phyloP scores from a whole-genome alignment of 768 basidiomycete species.

The Hygrophoropsis aurantiaca region DNA sequence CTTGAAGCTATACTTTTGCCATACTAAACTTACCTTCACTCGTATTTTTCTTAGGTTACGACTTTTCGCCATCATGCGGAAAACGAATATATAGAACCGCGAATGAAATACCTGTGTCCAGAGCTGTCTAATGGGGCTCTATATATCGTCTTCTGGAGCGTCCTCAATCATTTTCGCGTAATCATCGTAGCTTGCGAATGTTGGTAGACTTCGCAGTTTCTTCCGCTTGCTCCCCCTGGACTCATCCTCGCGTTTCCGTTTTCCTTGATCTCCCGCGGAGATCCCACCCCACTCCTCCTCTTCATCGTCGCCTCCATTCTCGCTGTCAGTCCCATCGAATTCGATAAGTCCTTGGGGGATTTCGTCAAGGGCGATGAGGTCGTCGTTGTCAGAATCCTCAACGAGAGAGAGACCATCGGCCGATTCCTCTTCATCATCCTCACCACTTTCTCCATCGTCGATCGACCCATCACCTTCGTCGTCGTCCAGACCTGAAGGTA shows the following conservation, averaged over 20 bases:
- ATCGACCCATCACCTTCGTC: slow-evolving; percentile 34
- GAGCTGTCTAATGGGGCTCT: too few species aligned
- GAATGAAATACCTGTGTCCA: too few species aligned
- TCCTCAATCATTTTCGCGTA: slow-evolving; percentile 85
- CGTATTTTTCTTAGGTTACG: too few species aligned
- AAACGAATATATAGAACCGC: too few species aligned
- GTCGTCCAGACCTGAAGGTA: slow-evolving; percentile 24
- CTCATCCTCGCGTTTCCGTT: slow-evolving; percentile 45
- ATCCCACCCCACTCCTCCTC: slow-evolving; percentile 62
- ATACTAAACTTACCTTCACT: too few species aligned
- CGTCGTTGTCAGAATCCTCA: slow-evolving; percentile 72
- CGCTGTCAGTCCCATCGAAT: slow-evolving; percentile 55
- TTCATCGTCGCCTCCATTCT: slow-evolving; percentile 38
- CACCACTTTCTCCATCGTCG: slow-evolving; percentile 28
- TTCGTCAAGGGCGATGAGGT: slow-evolving; percentile 58
- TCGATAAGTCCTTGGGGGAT: slow-evolving; percentile 58
- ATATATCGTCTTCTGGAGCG: slow-evolving; percentile 28
- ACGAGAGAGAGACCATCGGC: slow-evolving; percentile 53
- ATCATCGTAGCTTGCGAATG: slow-evolving; percentile 86
- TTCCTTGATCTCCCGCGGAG: slow-evolving; percentile 33
- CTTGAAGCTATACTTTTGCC: too few species aligned
- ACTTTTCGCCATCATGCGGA: too few species aligned
- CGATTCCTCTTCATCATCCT: slow-evolving; percentile 37
- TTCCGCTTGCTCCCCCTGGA: slow-evolving; percentile 53
- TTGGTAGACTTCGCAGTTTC: slow-evolving; percentile 67